phyloP scores from a whole-genome alignment of 78 protist species.

The Dictyostelium brefeldianum region DNA sequence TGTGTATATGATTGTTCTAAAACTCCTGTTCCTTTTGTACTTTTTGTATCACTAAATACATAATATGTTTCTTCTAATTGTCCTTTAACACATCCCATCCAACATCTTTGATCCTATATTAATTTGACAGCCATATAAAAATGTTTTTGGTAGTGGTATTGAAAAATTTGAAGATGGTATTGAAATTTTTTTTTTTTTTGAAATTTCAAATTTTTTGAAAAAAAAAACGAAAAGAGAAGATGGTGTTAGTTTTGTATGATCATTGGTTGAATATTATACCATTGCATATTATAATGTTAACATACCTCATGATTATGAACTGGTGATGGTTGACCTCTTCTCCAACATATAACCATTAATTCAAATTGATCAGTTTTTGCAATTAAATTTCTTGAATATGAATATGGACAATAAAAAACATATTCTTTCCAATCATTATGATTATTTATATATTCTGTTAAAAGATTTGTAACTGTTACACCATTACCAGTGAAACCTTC shows the following conservation, averaged over 20 bases:
- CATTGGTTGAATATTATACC: too few relatives aligned
- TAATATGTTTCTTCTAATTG: constrained; percentile 73
- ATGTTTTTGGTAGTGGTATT: background rate
- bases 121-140: background rate
- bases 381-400: constrained; percentile 60
- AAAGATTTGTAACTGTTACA: background rate
- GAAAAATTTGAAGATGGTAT: background rate
- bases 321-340: constrained; percentile 76
- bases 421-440: constrained; percentile 80
- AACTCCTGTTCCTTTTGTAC: constrained; percentile 48
- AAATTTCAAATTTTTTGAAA: background rate
- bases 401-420: constrained; percentile 66
- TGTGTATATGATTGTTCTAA: constrained; percentile 26
- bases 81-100: constrained; percentile 81
- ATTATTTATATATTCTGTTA: constrained; percentile 32
- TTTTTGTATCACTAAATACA: constrained; percentile 39
- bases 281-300: background rate
- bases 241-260: too few relatives aligned
- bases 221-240: background rate
- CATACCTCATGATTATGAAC: constrained; percentile 80
- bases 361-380: constrained; percentile 55
- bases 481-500: constrained; percentile 70
- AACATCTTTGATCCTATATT: constrained; percentile 76
- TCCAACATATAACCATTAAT: constrained; percentile 84
- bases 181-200: too few relatives aligned